A percentile compares a stretch with the other conserved stretches of the same genome.
These are phyloP conservation scores for Fusarium staphyleae DNA, from an alignment of 2,329 filamentous ascomycete species.

Conservation along the genomic window DNA sequence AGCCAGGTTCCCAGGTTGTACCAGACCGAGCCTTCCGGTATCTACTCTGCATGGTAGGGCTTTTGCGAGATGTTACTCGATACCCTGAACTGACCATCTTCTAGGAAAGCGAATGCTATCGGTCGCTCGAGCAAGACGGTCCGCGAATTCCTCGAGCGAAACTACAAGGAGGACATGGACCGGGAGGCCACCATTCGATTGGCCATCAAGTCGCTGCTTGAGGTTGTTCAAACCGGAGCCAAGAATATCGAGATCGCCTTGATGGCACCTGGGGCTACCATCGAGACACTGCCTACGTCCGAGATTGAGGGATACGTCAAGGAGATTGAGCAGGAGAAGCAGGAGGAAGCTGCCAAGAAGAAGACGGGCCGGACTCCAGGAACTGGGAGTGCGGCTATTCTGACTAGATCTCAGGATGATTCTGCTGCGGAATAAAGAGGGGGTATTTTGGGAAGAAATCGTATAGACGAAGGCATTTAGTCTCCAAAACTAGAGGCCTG, in stretches of 20 bases:
- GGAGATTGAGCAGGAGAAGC: slow-evolving; percentile 99
- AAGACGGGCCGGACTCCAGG: slow-evolving; percentile 81
- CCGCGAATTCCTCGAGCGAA: slow-evolving; percentile 96
- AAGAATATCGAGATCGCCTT: slow-evolving; percentile 99
- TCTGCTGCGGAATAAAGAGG: slow-evolving; percentile 49
- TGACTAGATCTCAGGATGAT: slow-evolving; percentile 66
- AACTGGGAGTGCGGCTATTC: slow-evolving; percentile 73
- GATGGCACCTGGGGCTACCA: slow-evolving; percentile 89
- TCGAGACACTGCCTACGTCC: slow-evolving; percentile 94
- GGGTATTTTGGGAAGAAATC: slow-evolving; percentile 22
- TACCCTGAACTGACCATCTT: slow-evolving; percentile 14
- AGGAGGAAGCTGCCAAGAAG: slow-evolving; percentile 97
- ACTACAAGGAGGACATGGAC: slow-evolving; percentile 98
- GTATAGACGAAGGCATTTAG: slow-evolving; percentile 40
- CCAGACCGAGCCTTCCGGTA: slow-evolving; percentile 98
- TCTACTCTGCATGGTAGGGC: slow-evolving; percentile 95
- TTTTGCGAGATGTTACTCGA: background rate
- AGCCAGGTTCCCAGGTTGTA: slow-evolving; percentile 90
- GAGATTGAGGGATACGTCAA: slow-evolving; percentile 98
- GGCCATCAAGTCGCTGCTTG: slow-evolving; percentile 96
- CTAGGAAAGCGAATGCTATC: slow-evolving; percentile 98
- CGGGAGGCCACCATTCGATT: slow-evolving; percentile 94
- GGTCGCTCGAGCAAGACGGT: slow-evolving; percentile 99
- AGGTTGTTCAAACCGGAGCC: slow-evolving; percentile 97
- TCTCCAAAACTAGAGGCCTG: slow-evolving; percentile 39